phyloP scores from a whole-genome alignment of 2,329 filamentous ascomycete genomes.

The Colletotrichum agaves region DNA sequence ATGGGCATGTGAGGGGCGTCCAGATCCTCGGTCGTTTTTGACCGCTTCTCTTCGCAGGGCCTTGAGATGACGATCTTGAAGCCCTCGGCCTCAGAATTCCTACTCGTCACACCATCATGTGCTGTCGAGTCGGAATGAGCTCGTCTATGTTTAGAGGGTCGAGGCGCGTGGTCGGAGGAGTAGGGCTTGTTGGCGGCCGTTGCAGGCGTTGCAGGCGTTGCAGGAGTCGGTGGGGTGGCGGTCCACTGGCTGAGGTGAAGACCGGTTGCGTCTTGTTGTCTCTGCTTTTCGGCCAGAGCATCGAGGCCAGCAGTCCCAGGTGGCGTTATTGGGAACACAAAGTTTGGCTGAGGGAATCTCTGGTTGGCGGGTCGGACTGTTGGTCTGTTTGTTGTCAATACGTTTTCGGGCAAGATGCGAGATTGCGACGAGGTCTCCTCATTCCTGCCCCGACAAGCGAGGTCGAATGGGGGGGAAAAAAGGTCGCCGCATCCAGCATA shows the following conservation, averaged over 20 bases:
- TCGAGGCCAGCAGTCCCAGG: constrained; percentile 69
- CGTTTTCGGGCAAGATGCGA: constrained; percentile 25
- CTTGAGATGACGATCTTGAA: constrained; percentile 86
- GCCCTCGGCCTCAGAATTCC: constrained; percentile 70
- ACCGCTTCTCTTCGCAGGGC: constrained; percentile 67
- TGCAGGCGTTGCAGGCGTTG: constrained; percentile 40
- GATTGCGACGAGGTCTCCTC: constrained; percentile 27
- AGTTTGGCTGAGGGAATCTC: constrained; percentile 69
- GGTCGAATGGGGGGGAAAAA: constrained; percentile 4
- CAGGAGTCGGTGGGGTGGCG: constrained; percentile 47
- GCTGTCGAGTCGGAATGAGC: constrained; percentile 82
- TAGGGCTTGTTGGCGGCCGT: constrained; percentile 48
- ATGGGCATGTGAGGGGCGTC: constrained; percentile 59
- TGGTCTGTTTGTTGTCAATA: constrained; percentile 57
- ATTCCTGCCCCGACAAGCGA: constrained; percentile 20
- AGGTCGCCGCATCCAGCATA: constrained; percentile 20
- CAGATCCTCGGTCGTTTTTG: constrained; percentile 71
- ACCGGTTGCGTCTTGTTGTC: constrained; percentile 42
- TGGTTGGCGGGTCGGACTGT: constrained; percentile 70
- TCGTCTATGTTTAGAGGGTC: constrained; percentile 61
- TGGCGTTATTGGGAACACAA: constrained; percentile 70
- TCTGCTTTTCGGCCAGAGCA: constrained; percentile 48
- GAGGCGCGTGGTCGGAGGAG: constrained; percentile 44
- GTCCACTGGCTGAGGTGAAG: constrained; percentile 55
- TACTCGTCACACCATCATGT: constrained; percentile 67